These are phyloP conservation scores for Alnus rubra DNA, from an alignment of 306 rosid species.

Conservation along the genomic window DNA sequence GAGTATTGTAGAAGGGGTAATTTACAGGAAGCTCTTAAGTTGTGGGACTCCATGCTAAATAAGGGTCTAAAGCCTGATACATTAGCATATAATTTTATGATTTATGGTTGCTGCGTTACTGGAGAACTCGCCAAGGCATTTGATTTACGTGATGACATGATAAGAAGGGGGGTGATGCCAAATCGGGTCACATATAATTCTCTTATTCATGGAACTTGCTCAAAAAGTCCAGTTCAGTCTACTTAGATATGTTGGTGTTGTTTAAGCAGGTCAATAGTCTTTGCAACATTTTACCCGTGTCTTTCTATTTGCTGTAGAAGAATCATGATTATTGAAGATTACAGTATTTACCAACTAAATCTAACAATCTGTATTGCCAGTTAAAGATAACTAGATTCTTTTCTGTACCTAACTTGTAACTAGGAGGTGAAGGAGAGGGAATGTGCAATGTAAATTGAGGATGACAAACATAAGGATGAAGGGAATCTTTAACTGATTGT, in stretches of 20 bases:
- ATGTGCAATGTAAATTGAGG: neutral
- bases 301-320: neutral
- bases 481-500: neutral
- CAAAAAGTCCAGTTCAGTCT: slow-evolving; percentile 18
- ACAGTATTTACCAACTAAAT: neutral
- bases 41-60: slow-evolving; percentile 81
- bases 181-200: slow-evolving; percentile 38
- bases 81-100: slow-evolving; percentile 72
- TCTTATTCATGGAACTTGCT: slow-evolving; percentile 34
- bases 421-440: neutral
- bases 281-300: neutral
- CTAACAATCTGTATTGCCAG: neutral
- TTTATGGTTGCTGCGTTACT: slow-evolving; percentile 79
- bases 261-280: neutral
- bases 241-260: neutral
- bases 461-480: neutral
- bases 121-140: slow-evolving; percentile 72
- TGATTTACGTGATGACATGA: slow-evolving; percentile 85
- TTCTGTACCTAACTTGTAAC: neutral
- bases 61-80: slow-evolving; percentile 76
- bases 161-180: slow-evolving; percentile 62
- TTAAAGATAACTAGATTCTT: neutral
- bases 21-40: slow-evolving; percentile 56
- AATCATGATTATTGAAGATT: neutral
- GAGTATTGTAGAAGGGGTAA: slow-evolving; percentile 74